These are phyloP conservation scores for Serendipita vermifera DNA, from an alignment of 768 basidiomycete species.

Conservation along the genomic window DNA sequence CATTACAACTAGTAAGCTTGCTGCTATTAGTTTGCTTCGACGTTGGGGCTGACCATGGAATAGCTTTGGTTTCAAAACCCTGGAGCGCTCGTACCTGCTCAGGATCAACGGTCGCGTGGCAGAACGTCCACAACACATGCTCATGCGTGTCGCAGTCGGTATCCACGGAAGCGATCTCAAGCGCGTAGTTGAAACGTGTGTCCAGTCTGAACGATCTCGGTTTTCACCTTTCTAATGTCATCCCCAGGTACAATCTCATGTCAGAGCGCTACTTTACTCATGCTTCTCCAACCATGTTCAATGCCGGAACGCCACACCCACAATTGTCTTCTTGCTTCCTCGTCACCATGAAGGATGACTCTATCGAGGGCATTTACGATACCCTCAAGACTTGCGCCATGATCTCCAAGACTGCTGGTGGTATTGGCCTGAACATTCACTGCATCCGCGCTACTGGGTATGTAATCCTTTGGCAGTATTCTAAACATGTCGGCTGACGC, in stretches of 20 bases:
- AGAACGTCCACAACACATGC: constrained; percentile 96
- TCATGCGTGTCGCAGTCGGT: constrained; percentile 98
- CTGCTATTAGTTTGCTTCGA: not conserved
- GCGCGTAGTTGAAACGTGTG: constrained; percentile 66
- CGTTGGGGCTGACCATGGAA: not conserved
- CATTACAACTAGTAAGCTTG: constrained; percentile 77
- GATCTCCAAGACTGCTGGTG: constrained; percentile 99
- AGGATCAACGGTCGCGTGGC: constrained; percentile 89
- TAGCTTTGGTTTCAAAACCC: constrained; percentile 99
- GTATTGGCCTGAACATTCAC: constrained; percentile 92
- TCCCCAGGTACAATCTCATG: constrained; percentile 64
- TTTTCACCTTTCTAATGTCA: not conserved
- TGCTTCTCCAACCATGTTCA: constrained; percentile 95
- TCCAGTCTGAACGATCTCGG: constrained; percentile 16
- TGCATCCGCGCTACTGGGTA: constrained; percentile 92
- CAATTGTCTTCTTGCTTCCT: constrained; percentile 96
- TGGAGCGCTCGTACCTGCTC: constrained; percentile 94
- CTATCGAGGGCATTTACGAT: constrained; percentile 98
- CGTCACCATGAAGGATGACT: constrained; percentile 96
- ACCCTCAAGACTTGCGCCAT: constrained; percentile 96
- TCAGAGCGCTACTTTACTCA: constrained; percentile 98
- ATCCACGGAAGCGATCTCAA: constrained; percentile 88
- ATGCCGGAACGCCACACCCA: constrained; percentile 90
- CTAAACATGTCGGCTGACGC: too few species aligned
- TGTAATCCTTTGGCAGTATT: constrained; percentile 21